A percentile compares a stretch with the other conserved stretches of the same genome.
Evolutionary conservation across 768 basidiomycete genomes (phyloP).

Genomic region (Boletus rubescentipes): DNA sequence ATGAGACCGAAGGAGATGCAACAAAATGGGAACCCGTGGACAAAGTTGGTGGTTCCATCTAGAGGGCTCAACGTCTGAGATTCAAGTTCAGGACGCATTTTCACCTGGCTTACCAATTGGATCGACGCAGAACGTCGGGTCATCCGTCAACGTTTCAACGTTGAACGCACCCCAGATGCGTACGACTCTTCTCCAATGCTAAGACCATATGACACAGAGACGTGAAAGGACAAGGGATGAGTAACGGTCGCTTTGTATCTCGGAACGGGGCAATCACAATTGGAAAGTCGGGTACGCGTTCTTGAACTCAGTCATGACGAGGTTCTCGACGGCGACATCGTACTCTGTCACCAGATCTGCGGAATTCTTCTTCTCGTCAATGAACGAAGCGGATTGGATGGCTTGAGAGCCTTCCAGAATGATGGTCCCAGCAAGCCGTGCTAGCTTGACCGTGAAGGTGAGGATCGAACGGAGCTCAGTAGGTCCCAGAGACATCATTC

Average conservation of each 20-base stretch:
- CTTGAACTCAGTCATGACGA: constrained; percentile 69
- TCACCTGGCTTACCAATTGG: constrained; percentile 88
- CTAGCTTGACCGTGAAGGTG: constrained; percentile 63
- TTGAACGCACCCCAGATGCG: constrained; percentile 62
- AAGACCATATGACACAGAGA: not conserved
- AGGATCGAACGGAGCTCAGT: constrained; percentile 61
- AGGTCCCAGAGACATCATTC: constrained; percentile 20
- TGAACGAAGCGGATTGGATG: constrained; percentile 2
- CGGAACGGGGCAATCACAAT: constrained; percentile 59
- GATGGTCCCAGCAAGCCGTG: constrained; percentile 54
- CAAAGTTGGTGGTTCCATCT: constrained; percentile 87
- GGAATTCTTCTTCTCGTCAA: constrained; percentile 87
- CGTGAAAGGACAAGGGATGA: not conserved
- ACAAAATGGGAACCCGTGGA: constrained; percentile 81
- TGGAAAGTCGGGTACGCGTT: constrained; percentile 68
- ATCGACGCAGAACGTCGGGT: constrained; percentile 94
- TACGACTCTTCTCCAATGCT: constrained; percentile 96
- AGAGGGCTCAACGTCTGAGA: not conserved
- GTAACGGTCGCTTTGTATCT: not conserved
- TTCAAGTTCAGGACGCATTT: not conserved
- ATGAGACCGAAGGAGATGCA: constrained; percentile 91
- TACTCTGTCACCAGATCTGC: constrained; percentile 95
- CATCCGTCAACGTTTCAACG: constrained; percentile 81
- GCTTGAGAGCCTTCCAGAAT: too few relatives aligned
- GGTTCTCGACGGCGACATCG: constrained; percentile 85